Evolutionary conservation across 2,329 filamentous ascomycete genomes (phyloP).

Genomic region (Pseudocercospora macadamiae): DNA sequence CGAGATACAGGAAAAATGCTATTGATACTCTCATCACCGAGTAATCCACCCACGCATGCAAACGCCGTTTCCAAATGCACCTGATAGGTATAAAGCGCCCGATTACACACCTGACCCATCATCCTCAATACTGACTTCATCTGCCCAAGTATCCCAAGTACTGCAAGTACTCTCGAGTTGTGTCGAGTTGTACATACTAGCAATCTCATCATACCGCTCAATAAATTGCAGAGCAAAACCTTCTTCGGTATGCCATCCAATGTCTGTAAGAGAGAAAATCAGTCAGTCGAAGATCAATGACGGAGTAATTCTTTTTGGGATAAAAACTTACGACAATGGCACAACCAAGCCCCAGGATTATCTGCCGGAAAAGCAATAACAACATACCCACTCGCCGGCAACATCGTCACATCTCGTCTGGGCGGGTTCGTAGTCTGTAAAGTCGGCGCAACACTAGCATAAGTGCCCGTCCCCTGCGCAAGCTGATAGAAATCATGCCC

Average conservation of each 20-base stretch:
- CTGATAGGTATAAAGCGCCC: too few relatives aligned
- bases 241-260: conserved; percentile 38
- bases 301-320: neutral
- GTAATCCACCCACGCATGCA: neutral
- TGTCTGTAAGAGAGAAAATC: conserved; percentile 19
- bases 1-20: neutral
- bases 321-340: conserved; percentile 27
- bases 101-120: conserved; percentile 4
- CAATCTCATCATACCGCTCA: conserved; percentile 26
- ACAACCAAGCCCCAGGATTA: conserved; percentile 38
- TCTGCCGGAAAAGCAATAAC: conserved; percentile 40
- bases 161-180: conserved; percentile 11
- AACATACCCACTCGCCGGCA: conserved; percentile 38
- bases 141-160: conserved; percentile 12
- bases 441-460: conserved; percentile 35
- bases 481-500: conserved; percentile 52
- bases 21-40: neutral
- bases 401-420: conserved; percentile 38
- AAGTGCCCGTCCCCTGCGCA: conserved; percentile 41
- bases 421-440: conserved; percentile 39
- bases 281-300: neutral
- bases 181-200: conserved; percentile 17
- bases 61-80: neutral
- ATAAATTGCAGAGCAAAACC: conserved; percentile 36
- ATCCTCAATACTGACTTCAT: conserved; percentile 3